Evolutionary conservation across 495 filamentous ascomycete species (phyloP).

Genomic region (Aspergillus heteromorphus): DNA sequence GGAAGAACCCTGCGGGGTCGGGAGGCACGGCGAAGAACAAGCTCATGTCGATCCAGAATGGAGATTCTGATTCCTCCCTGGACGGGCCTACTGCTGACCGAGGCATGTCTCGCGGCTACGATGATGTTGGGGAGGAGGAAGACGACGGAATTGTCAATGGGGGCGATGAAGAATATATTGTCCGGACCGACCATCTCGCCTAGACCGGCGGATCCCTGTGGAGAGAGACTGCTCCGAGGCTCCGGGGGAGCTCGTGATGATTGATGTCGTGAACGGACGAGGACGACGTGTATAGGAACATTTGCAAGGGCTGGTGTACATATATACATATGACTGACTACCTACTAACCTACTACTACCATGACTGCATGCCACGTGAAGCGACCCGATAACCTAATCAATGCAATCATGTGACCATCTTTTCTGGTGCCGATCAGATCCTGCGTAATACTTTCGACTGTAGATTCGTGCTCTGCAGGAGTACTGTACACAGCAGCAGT

Average conservation of each 20-base stretch:
- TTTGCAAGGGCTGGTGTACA: background rate
- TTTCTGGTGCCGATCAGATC: too few species aligned
- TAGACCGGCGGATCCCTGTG: conserved; percentile 9
- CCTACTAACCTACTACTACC: background rate
- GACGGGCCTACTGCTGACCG: conserved; percentile 19
- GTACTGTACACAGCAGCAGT: too few species aligned
- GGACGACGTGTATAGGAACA: background rate
- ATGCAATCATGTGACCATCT: too few species aligned
- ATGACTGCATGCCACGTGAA: background rate
- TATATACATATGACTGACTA: background rate
- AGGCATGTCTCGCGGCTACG: conserved; percentile 10
- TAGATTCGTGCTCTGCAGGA: too few species aligned
- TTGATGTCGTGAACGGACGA: background rate
- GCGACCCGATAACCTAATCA: too few species aligned
- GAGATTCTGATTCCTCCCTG: conserved; percentile 37
- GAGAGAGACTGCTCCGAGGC: background rate
- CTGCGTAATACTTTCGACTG: too few species aligned
- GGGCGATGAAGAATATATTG: conserved; percentile 47
- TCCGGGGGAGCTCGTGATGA: background rate
- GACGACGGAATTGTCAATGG: conserved; percentile 32
- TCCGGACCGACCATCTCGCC: conserved; percentile 37
- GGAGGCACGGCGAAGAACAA: conserved; percentile 53
- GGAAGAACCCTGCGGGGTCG: conserved; percentile 20
- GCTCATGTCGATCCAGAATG: conserved; percentile 14
- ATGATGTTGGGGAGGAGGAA: conserved; percentile 32